Conservation (phyloP, 768 basidiomycete species). For the Bullera alba region DNA sequence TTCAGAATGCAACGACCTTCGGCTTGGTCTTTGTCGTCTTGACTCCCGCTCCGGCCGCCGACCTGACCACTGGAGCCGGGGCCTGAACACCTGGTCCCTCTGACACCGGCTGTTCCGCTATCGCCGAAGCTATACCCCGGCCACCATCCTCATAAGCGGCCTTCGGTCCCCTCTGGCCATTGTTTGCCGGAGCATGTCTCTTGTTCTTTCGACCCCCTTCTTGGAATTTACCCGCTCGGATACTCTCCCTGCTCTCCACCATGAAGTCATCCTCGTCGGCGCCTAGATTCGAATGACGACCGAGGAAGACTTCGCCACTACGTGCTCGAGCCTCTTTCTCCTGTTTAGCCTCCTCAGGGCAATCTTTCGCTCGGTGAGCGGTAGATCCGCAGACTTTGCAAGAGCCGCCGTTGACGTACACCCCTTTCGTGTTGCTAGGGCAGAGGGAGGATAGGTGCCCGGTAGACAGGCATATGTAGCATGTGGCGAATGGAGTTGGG, state of each 20-base stretch:
- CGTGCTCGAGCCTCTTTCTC: slow-evolving; percentile 1
- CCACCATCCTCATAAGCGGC: slow-evolving; percentile 4
- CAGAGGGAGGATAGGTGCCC: slow-evolving; percentile 83
- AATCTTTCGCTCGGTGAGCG: slow-evolving; percentile 78
- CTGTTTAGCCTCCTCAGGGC: slow-evolving; percentile 43
- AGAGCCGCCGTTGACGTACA: slow-evolving; percentile 83
- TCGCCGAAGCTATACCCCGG: neutral
- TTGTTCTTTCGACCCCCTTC: slow-evolving; percentile 20
- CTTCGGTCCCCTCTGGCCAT: slow-evolving; percentile 14
- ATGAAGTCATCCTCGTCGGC: slow-evolving; percentile 97
- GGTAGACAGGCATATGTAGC: slow-evolving; percentile 76
- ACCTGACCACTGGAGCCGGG: too few species aligned
- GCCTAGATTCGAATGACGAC: slow-evolving; percentile 40
- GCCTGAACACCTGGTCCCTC: neutral
- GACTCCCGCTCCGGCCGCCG: neutral
- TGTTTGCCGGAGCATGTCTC: slow-evolving; percentile 22
- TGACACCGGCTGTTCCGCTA: neutral
- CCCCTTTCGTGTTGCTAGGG: slow-evolving; percentile 71
- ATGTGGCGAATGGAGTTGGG: slow-evolving; percentile 79
- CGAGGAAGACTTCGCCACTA: slow-evolving; percentile 1
- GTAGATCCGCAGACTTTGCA: slow-evolving; percentile 85
- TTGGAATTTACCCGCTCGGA: slow-evolving; percentile 52
- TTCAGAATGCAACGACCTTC: slow-evolving; percentile 15
- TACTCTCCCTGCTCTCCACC: slow-evolving; percentile 64
- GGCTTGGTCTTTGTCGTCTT: slow-evolving; percentile 8